Base-by-base conservation (phyloP, 2,329 filamentous ascomycete species). In the Colletotrichum chrysophilum region DNA sequence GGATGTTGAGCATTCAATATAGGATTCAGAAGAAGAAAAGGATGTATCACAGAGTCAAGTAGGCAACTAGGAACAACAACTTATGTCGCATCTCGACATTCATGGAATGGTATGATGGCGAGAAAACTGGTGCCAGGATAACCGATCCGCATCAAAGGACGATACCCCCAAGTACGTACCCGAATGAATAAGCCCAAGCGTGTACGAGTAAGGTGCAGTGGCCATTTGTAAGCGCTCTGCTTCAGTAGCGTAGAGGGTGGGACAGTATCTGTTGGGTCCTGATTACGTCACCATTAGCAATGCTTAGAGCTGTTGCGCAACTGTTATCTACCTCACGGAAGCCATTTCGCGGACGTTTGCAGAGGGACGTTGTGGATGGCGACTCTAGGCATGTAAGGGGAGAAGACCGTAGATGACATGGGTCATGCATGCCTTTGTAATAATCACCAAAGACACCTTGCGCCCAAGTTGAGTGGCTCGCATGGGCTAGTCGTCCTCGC, bases 281-380 rank as follows among this genome's bases (percentile, higher is more conserved):
- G 65, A 79, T 83, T 84, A 84, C 81, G 81, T 84, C 82, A 84
- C 80, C 65, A 82, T 84, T 80, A 78, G 79, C 80, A 83, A 83
- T 81, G 71, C 71, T 75, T 71, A 38, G 65, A 72, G 68, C 68
- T 38, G 14, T 28, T 60, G 12, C 6, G 26, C 24, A 60, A 24
- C 26, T 38, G 36, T 38, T 60, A 18, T 16, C 8, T 16, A 7
- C 8, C 58, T 26, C 38, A 32, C 30, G 64, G 16, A 16, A 34
- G 48, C 18, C 7, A 43, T 52, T 12, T 74, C 28, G 24, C 48
- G 26, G 38, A 28, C 32, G 13, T 34, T 24, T 12, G n/a, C 12
- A 58, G 55, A 58, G 55, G 14, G 55, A 43, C 38, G 38, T 43
- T 18, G 38, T 10, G 38, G 18, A 52, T 52, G n/a, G 43, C 43